Base-by-base conservation (phyloP, 2,329 filamentous ascomycete genomes). In the Fusarium nurragi region DNA sequence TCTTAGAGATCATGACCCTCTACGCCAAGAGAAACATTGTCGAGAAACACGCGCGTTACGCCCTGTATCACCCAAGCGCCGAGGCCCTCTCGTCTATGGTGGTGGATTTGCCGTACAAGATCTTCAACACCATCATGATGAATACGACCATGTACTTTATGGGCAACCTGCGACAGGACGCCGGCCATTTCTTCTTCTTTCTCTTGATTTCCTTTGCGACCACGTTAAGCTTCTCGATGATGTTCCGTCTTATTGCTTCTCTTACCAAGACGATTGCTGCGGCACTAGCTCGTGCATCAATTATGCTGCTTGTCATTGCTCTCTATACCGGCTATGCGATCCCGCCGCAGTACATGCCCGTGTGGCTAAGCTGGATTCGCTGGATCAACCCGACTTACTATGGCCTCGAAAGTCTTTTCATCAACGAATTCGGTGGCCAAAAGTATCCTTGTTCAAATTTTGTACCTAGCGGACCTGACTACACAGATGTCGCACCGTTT, bases 341-440 rank as follows among this genome's bases (percentile, higher is more conserved):
- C 10, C 73, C 75, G 1, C 64, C 70, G 1, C 64, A 70, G 34
- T 72, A 89, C 71, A 90, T 87, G 85, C 79, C 71, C 0, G 26
- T 36, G 16, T 71, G 71, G 72, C 37, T 86, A 16, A 84, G 84
- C 4, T 91, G 88, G 87, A 83, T 85, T 22, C 78, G 85, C 37
- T 90, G 88, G 88, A 86, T 90, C 52, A 86, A 85, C 49, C 73
- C 87, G 2, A 83, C 90, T 12, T 84, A 80, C 9, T 90, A 90
- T 61, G 86, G 81, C 0, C 90, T 90, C 65, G 88, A 90, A 64
- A 79, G 82, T 4, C 77, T 90, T 10, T 85, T 88, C 81, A 78
- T 85, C 55, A 90, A 90, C 69, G 89, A 91, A 64, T 85, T 87
- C 43, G 77, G 79, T 22, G 78, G 80, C 8, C 77, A 76, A 11